Percentiles rank a stretch among this genome's conserved stretches.
These are phyloP conservation scores for Calonectria pseudoreteaudii DNA, from an alignment of 2,329 filamentous ascomycete species.

Conservation along the genomic window DNA sequence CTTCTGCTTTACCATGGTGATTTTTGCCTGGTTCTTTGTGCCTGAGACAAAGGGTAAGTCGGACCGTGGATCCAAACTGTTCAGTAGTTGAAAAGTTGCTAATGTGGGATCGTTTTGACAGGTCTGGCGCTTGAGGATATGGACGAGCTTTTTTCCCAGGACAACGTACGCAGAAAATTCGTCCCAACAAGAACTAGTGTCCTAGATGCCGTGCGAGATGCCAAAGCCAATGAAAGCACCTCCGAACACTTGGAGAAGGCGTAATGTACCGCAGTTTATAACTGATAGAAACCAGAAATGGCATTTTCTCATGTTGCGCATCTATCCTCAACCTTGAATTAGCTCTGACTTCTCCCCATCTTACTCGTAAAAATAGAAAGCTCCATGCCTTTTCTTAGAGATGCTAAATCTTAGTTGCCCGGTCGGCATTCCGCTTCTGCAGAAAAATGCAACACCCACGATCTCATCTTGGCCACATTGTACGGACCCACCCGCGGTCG, in stretches of 20 bases:
- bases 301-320: neutral
- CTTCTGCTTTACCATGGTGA: conserved; percentile 23
- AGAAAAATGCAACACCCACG: neutral
- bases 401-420: neutral
- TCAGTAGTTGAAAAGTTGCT: neutral
- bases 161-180: conserved; percentile 14
- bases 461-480: neutral
- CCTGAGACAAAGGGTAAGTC: conserved; percentile 20
- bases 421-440: neutral
- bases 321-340: neutral
- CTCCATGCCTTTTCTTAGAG: too few relatives aligned
- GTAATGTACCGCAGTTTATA: neutral
- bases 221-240: neutral
- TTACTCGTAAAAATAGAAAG: neutral
- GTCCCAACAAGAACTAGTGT: neutral
- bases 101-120: neutral
- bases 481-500: neutral
- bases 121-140: conserved; percentile 14
- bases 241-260: conserved; percentile 11
- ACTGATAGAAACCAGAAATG: neutral
- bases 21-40: conserved; percentile 19
- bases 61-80: neutral
- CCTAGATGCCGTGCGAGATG: neutral
- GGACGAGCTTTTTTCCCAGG: conserved; percentile 16
- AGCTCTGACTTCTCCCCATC: too few relatives aligned